Percentiles rank a stretch among this genome's conserved stretches.
These are phyloP conservation scores for Xylariaceae sp. DNA, from an alignment of 2,329 filamentous ascomycete species.

Conservation along the genomic window DNA sequence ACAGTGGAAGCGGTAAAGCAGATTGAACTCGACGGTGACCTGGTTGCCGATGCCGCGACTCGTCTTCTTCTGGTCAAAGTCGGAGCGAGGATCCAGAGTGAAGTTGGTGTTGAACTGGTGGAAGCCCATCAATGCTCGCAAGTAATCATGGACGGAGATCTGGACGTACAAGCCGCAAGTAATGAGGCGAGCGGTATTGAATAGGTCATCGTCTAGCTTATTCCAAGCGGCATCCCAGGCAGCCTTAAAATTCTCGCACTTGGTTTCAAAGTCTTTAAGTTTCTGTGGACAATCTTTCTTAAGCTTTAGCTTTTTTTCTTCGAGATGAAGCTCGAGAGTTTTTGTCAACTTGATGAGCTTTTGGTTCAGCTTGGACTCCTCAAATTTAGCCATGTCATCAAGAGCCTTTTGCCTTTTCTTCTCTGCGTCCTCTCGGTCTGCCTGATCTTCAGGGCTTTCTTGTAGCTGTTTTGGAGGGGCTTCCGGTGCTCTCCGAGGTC, in stretches of 20 bases:
- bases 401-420: too few species aligned
- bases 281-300: too few species aligned
- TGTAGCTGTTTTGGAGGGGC: too few species aligned
- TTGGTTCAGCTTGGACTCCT: too few species aligned
- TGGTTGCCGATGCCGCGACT: not conserved
- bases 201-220: not conserved
- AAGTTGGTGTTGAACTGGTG: not conserved
- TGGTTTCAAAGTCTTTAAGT: not conserved
- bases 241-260: not conserved
- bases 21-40: not conserved
- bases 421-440: not conserved
- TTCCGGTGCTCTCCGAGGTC: too few species aligned
- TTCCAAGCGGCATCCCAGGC: not conserved
- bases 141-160: slow-evolving; percentile 1
- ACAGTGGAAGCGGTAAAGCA: not conserved
- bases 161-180: not conserved
- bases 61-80: not conserved
- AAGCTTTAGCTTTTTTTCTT: too few species aligned
- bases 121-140: not conserved
- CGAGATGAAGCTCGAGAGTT: too few species aligned
- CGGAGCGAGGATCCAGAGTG: not conserved
- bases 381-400: too few species aligned
- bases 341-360: too few species aligned
- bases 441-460: not conserved
- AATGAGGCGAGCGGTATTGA: not conserved